Conservation (phyloP, 352 stramenopile genomes). For the Phytophthora constricta region DNA sequence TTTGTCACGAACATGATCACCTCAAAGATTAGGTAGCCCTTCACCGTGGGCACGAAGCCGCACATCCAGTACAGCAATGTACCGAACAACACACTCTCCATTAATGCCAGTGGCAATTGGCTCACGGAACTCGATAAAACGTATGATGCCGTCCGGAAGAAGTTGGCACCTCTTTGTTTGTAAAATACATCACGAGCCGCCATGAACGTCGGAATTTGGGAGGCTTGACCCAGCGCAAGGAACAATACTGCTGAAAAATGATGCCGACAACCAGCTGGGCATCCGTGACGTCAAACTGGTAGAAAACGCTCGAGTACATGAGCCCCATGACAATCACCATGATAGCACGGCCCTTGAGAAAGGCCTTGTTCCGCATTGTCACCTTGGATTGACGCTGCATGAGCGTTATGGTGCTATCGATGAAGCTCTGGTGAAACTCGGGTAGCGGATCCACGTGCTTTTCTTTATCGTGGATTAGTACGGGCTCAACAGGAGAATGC, state of each 20-base stretch:
- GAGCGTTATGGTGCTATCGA: background rate
- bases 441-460: background rate
- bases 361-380: background rate
- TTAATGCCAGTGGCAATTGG: background rate
- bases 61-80: constrained; percentile 74
- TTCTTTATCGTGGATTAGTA: background rate
- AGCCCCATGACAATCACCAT: background rate
- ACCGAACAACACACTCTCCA: constrained; percentile 46
- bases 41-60: constrained; percentile 25
- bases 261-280: background rate
- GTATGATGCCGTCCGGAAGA: background rate
- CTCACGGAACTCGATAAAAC: background rate
- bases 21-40: constrained; percentile 34
- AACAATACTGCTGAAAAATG: background rate
- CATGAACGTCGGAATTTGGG: background rate
- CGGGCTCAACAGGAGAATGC: background rate
- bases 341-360: background rate
- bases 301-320: background rate
- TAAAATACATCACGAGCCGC: background rate
- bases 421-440: background rate
- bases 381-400: background rate
- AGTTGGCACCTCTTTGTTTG: background rate
- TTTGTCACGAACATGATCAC: constrained; percentile 29
- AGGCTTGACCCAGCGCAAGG: background rate
- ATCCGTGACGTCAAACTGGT: background rate